Evolutionary conservation across 106 monocot genomes (phyloP).

Genomic region (Chionographis japonica): DNA sequence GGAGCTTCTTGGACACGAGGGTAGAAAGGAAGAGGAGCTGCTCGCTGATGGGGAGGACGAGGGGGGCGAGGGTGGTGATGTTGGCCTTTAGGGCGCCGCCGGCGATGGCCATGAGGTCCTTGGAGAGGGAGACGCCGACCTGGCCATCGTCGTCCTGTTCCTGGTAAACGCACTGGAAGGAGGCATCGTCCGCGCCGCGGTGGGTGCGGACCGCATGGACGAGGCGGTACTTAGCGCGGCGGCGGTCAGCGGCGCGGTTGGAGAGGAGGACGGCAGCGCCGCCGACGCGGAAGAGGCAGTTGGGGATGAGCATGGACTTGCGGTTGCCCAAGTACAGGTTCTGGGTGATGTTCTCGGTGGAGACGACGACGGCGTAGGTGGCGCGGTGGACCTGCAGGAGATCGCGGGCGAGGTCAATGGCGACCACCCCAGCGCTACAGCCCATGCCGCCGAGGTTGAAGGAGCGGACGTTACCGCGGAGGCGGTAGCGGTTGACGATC

Average conservation of each 20-base stretch:
- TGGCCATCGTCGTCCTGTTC: conserved; percentile 30
- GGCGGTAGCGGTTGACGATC: conserved; percentile 50
- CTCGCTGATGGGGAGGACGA: conserved; percentile 25
- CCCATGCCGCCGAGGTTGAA: conserved; percentile 67
- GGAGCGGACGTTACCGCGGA: conserved; percentile 37
- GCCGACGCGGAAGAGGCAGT: conserved; percentile 34
- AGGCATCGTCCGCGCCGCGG: conserved; percentile 31
- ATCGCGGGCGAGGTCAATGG: conserved; percentile 38
- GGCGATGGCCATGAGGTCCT: conserved; percentile 21
- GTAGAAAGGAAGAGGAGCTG: conserved; percentile 21
- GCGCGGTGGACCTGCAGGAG: conserved; percentile 29
- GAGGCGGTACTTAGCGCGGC: conserved; percentile 29
- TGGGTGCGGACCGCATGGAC: conserved; percentile 39
- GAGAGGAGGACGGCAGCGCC: conserved; percentile 28
- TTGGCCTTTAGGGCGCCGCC: conserved; percentile 22
- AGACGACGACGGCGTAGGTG: conserved; percentile 35
- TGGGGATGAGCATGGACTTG: conserved; percentile 37
- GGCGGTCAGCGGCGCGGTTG: conserved; percentile 17
- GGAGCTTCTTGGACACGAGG: conserved; percentile 22
- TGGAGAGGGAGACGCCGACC: conserved; percentile 21
- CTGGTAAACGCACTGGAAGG: conserved; percentile 39
- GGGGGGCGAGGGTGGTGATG: conserved; percentile 22
- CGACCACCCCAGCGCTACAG: conserved; percentile 50
- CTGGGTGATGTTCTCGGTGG: conserved; percentile 39
- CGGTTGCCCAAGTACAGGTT: conserved; percentile 39